These are phyloP conservation scores for Graphium sp. DNA, from an alignment of 2,329 filamentous ascomycete genomes.

Conservation along the genomic window DNA sequence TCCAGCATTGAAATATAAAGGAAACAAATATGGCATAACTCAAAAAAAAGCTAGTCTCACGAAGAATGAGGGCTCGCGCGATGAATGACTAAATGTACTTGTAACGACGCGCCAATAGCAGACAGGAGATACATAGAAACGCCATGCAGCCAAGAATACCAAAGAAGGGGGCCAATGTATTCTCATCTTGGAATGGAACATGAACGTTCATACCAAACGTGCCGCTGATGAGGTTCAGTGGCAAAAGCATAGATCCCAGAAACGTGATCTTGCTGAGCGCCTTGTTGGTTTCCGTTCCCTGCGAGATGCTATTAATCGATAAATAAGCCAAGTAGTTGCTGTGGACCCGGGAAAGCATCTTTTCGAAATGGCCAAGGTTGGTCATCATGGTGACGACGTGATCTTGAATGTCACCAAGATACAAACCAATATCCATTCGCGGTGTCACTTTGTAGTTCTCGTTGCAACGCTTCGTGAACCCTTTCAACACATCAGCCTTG, in stretches of 20 bases:
- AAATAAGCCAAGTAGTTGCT: conserved; percentile 94
- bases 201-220: conserved; percentile 77
- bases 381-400: conserved; percentile 99
- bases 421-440: conserved; percentile 89
- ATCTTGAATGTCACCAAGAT: conserved; percentile 94
- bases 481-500: conserved; percentile 95
- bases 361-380: conserved; percentile 89
- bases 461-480: conserved; percentile 97
- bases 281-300: conserved; percentile 77
- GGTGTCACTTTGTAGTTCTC: conserved; percentile 93
- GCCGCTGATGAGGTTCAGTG: conserved; percentile 80
- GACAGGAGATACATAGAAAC: conserved; percentile 27
- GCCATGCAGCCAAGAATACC: conserved; percentile 34
- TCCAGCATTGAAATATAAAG: no score
- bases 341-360: conserved; percentile 87
- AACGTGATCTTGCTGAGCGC: conserved; percentile 91
- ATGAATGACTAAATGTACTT: conserved; percentile 23
- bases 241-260: conserved; percentile 86
- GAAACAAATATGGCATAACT: conserved; percentile 3
- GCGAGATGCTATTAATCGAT: conserved; percentile 75
- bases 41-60: neutral
- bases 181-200: conserved; percentile 44
- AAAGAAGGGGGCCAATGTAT: conserved; percentile 37
- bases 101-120: conserved; percentile 26
- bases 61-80: neutral